Evolutionary conservation across 495 filamentous ascomycete genomes (phyloP).

Genomic region (Cudoniella acicularis): DNA sequence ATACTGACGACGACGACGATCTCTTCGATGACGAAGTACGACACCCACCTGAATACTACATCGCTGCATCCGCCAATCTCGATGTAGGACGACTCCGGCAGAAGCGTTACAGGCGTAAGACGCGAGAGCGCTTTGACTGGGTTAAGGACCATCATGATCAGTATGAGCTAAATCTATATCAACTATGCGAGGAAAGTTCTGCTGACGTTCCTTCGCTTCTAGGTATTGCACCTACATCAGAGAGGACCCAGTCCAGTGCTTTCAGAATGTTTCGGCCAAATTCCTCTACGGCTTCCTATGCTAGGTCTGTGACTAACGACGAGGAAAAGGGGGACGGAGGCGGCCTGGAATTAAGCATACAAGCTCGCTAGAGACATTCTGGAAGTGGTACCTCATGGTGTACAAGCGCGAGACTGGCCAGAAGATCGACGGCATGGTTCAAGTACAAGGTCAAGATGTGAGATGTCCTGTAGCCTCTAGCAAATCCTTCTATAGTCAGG

Average conservation of each 20-base stretch:
- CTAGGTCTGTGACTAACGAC: constrained; percentile 30
- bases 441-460: constrained; percentile 18
- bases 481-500: neutral
- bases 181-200: constrained; percentile 10
- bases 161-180: neutral
- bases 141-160: constrained; percentile 10
- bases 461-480: constrained; percentile 5
- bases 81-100: constrained; percentile 14
- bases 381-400: constrained; percentile 35
- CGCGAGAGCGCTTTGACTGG: constrained; percentile 8
- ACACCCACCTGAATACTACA: constrained; percentile 12
- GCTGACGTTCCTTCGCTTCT: constrained; percentile 23
- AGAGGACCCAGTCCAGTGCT: constrained; percentile 11
- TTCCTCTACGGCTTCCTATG: constrained; percentile 27
- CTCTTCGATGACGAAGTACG: constrained; percentile 17
- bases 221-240: constrained; percentile 13
- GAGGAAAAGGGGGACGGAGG: constrained; percentile 33
- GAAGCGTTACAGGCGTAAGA: constrained; percentile 13
- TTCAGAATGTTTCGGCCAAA: constrained; percentile 1
- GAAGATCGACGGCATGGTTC: constrained; percentile 45
- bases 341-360: constrained; percentile 30
- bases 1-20: constrained; percentile 2
- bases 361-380: constrained; percentile 35
- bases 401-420: constrained; percentile 47
- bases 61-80: constrained; percentile 5